Evolutionary conservation across 306 rosid genomes (phyloP), one percentile per base, ranked within the genome.

Genomic region (Castanospermum australe): DNA sequence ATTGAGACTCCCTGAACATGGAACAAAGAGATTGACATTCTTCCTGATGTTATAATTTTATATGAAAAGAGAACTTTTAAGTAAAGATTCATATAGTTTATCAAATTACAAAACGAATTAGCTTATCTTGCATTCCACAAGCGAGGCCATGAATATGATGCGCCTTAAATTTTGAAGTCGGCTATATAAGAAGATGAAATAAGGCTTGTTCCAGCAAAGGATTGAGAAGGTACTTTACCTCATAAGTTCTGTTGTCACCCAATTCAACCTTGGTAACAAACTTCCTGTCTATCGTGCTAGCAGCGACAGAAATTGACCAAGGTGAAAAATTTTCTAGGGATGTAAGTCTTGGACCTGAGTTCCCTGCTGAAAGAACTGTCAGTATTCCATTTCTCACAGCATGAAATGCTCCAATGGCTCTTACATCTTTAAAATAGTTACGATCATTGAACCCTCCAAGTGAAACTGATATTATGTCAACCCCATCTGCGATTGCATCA

Each of bases 401-500:
- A 59, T 88, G 95, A 13, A 91, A 88, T 0, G 91, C 56, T 21
- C 88, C 92, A 63, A 91, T 82, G 0, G 85, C 61, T 0, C 21
- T 0, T 20, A 7, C 8, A 66, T 82, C 80, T 0, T 5, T 8
- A 61, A 86, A 81, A 68, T 86, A 78, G 13, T 79, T 59, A 0
- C 0, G 0, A 11, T 41, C 38, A 5, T 0, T 1, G 13, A 1
- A 3, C 5, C 73, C 66, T 55, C 81, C 87, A 1, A 88, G 4
- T 1, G 94, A 88, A 5, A 57, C 0, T 0, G 90, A 81, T 6
- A 90, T 15, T 14, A 88, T 69, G 38, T 90, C 88, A 8, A 90
- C 91, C 0, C 91, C 90, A 57, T 88, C 96, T 0, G 85, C 85
- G 9, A 91, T 88, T 8, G 91, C 92, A 28, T 85, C 79, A 50